These are phyloP conservation scores for Stephania japonica DNA, from an alignment of 164 flowering plant genomes.

Conservation along the genomic window DNA sequence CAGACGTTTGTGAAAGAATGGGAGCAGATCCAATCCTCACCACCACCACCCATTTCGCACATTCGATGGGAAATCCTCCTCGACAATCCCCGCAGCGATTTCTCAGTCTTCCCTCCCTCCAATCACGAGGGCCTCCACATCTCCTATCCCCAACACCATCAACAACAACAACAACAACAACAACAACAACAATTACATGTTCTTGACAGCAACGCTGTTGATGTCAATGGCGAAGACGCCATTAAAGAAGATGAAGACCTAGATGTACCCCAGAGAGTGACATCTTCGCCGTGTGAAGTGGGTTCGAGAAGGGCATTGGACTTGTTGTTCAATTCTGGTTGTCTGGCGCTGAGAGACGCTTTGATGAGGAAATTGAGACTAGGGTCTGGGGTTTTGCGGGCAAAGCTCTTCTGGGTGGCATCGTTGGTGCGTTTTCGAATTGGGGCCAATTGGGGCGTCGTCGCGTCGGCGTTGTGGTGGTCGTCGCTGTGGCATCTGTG, in stretches of 20 bases:
- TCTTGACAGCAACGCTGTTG: not conserved
- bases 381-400: not conserved
- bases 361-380: not conserved
- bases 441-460: conserved; percentile 1
- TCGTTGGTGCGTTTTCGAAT: not conserved
- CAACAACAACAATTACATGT: not conserved
- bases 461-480: not conserved
- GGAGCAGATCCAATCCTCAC: not conserved
- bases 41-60: not conserved
- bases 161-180: not conserved
- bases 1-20: not conserved
- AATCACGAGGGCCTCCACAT: conserved; percentile 7
- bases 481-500: not conserved
- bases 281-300: not conserved
- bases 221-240: not conserved
- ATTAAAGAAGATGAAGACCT: not conserved
- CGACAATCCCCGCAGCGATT: not conserved
- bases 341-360: not conserved
- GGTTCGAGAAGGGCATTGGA: not conserved
- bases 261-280: not conserved
- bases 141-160: not conserved
- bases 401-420: not conserved
- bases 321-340: not conserved
- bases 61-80: not conserved
- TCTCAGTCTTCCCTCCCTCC: conserved; percentile 7